Conservation (phyloP, 139 green algal genomes). For the Astrephomene gubernaculifera region DNA sequence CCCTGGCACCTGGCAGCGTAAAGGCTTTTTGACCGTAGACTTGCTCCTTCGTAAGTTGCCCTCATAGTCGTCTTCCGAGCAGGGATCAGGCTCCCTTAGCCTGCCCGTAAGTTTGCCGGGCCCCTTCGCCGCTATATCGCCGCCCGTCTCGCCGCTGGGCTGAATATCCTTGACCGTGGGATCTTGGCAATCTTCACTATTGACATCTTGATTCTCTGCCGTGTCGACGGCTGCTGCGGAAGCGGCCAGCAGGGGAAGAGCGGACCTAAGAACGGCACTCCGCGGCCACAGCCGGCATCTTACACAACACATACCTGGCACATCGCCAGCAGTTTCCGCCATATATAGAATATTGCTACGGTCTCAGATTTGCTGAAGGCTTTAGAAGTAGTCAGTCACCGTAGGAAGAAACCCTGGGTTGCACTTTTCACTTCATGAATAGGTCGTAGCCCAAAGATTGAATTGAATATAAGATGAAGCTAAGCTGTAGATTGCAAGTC, state of each 20-base stretch:
- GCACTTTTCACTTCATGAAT: no score
- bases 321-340: background rate
- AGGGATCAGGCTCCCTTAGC: background rate
- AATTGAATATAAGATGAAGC: no score
- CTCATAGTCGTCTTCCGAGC: conserved; percentile 8
- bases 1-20: background rate
- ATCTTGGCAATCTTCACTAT: background rate
- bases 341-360: no score
- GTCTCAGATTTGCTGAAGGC: no score
- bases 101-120: background rate
- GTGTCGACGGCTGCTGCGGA: no score
- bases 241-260: background rate
- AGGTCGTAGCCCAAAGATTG: no score
- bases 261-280: background rate
- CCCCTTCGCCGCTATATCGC: background rate
- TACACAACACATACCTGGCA: background rate
- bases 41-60: background rate
- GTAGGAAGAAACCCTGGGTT: no score
- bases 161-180: background rate
- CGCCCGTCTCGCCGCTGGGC: background rate
- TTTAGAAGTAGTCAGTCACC: no score
- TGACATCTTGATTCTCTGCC: background rate
- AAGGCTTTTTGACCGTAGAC: background rate
- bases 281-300: background rate
- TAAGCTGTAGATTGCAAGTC: no score